Percentiles rank a stretch among this genome's conserved stretches.
phyloP scores from a whole-genome alignment of 495 filamentous ascomycete genomes.

The Talaromyces wortmannii region DNA sequence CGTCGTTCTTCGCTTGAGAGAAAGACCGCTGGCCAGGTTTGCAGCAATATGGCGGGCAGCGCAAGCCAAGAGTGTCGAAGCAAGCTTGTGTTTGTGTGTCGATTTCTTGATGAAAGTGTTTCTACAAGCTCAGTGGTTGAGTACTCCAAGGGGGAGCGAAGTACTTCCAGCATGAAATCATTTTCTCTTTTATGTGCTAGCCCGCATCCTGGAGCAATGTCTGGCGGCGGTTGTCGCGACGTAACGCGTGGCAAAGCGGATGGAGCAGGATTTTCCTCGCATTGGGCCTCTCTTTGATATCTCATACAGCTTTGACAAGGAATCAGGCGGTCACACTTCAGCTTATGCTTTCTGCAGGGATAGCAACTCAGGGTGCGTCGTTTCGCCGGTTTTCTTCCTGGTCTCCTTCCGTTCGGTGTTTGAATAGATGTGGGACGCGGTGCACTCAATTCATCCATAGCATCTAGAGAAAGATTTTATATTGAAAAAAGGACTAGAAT shows the following conservation, averaged over 20 bases:
- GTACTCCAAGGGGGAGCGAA: not conserved
- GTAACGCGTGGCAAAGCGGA: not conserved
- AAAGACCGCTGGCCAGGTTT: not conserved
- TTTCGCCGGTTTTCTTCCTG: slow-evolving; percentile 4
- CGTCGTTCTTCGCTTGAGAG: not conserved
- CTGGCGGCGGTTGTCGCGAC: not conserved
- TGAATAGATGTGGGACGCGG: not conserved
- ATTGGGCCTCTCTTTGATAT: slow-evolving; percentile 5
- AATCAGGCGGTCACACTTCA: slow-evolving; percentile 5
- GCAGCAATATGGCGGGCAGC: not conserved
- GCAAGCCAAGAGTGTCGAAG: not conserved
- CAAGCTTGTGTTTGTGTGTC: not conserved
- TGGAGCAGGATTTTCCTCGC: slow-evolving; percentile 1
- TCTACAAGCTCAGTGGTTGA: not conserved
- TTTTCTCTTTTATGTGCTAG: not conserved
- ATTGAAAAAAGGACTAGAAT: no score
- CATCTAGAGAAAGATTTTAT: no score
- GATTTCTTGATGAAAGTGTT: not conserved
- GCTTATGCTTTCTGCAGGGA: slow-evolving; percentile 7
- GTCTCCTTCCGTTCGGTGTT: not conserved
- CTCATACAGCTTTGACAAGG: slow-evolving; percentile 5
- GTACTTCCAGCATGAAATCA: not conserved
- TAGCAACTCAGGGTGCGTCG: slow-evolving; percentile 2
- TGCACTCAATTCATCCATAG: not conserved
- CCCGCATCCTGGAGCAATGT: slow-evolving; percentile 1